Percentiles rank a stretch among this genome's conserved stretches.
Conservation (phyloP, 345 rosid genomes). For the Corchorus capsularis region DNA sequence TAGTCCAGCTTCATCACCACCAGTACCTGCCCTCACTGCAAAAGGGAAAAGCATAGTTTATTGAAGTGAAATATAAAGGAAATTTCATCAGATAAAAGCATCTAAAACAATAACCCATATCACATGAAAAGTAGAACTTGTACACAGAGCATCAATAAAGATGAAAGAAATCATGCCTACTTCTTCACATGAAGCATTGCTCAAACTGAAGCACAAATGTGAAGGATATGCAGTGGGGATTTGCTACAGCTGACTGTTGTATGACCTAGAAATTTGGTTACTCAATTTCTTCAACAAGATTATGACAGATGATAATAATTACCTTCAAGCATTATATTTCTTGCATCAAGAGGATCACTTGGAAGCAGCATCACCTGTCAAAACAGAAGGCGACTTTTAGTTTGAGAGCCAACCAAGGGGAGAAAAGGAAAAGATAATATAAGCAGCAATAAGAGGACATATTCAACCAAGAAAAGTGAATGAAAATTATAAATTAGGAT, state of each 20-base stretch:
- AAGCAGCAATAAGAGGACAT: not conserved
- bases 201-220: slow-evolving; percentile 3
- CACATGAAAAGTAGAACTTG: not conserved
- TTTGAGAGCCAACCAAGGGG: not conserved
- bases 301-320: slow-evolving; percentile 17
- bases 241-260: not conserved
- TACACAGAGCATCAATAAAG: not conserved
- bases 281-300: not conserved
- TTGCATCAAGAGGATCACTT: slow-evolving; percentile 88
- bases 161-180: not conserved
- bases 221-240: not conserved
- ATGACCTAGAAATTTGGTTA: not conserved
- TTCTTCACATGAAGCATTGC: not conserved
- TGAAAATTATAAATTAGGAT: not conserved
- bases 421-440: slow-evolving; percentile 10
- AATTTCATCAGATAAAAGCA: not conserved
- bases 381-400: slow-evolving; percentile 5
- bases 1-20: slow-evolving; percentile 98
- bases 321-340: slow-evolving; percentile 99
- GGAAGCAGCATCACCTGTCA: slow-evolving; percentile 79
- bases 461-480: slow-evolving; percentile 18
- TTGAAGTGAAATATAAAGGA: slow-evolving; percentile 15
- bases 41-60: slow-evolving; percentile 22
- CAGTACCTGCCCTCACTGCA: slow-evolving; percentile 98
- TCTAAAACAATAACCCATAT: not conserved